Evolutionary conservation across 352 stramenopile species (phyloP), one percentile per base, ranked within the genome.

Genomic region (Aphanomyces invadans): DNA sequence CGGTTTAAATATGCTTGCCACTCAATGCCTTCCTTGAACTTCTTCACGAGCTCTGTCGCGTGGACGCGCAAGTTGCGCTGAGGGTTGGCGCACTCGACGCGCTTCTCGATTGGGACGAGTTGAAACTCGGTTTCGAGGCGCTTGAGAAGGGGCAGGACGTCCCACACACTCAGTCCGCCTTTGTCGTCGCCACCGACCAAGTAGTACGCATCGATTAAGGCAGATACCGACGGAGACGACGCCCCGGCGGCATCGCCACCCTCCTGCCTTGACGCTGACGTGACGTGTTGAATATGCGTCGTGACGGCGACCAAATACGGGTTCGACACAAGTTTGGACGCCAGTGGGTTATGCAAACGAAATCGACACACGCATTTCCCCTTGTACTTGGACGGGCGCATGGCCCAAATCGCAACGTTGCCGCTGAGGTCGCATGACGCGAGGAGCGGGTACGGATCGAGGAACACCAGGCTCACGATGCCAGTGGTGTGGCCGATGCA

Each of bases 141-240:
- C 21, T 68, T 29, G n/a, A 92, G 67, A 48, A 93, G 63, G 11
- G 81, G 78, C 3, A 80, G 62, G 9, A 93, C 48, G 52, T 92
- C 85, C 82, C 84, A 95, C 21, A 91, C 70, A 44, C 70, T 79
- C 44, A 95, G 49, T 49, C 78, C 78, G 17, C 84, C 84, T 36
- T 92, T 89, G 69, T 95, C 86, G 54, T 95, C 86, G 21, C 84
- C 84, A 3, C 78, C 77, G 69, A 89, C 74, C 2, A 93, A 54
- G 7, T 86, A 39, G 32, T 81, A 88, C 12, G 73, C 76, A 19
- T 63, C 71, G 38, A 81, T 77, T 19, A 26, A 36, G 3, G 52
- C 49, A 1, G 65, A 17, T 10, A 15, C 11, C 7, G 23, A 0
- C 44, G 21, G 3, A 11, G 19, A 55, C 3, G 17, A 11, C 9